Percentiles rank a stretch among this genome's conserved stretches.
Evolutionary conservation across 768 basidiomycete species (phyloP).

Genomic region (Jaapia argillacea): DNA sequence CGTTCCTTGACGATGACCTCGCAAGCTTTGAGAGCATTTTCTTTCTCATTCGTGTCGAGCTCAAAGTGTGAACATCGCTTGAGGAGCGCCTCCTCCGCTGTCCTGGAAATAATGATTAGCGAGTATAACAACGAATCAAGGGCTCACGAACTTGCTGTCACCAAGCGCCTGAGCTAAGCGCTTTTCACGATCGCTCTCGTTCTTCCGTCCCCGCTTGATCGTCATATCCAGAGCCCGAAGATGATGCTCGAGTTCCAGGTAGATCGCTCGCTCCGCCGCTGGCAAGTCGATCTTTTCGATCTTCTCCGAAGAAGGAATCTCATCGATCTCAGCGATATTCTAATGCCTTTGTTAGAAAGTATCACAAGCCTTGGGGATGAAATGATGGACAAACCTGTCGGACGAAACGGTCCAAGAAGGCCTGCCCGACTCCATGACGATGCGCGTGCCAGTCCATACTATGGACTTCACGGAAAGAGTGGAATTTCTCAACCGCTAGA

Average conservation of each 20-base stretch:
- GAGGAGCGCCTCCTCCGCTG: slow-evolving; percentile 86
- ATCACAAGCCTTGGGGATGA: neutral
- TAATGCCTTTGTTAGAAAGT: slow-evolving; percentile 20
- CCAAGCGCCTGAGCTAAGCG: slow-evolving; percentile 83
- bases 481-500: slow-evolving; percentile 85
- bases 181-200: slow-evolving; percentile 74
- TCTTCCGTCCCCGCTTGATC: slow-evolving; percentile 55
- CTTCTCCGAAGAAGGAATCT: slow-evolving; percentile 72
- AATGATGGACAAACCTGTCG: slow-evolving; percentile 51
- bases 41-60: slow-evolving; percentile 52
- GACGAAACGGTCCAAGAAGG: slow-evolving; percentile 73
- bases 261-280: slow-evolving; percentile 90
- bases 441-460: slow-evolving; percentile 89
- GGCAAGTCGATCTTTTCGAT: slow-evolving; percentile 64
- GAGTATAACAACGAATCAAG: neutral
- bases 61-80: slow-evolving; percentile 96
- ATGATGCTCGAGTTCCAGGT: slow-evolving; percentile 90
- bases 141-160: slow-evolving; percentile 49
- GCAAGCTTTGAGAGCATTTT: slow-evolving; percentile 85
- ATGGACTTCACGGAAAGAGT: slow-evolving; percentile 93
- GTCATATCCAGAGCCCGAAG: slow-evolving; percentile 85
- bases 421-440: slow-evolving; percentile 74
- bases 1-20: slow-evolving; percentile 85
- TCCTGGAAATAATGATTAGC: slow-evolving; percentile 28
- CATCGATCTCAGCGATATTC: slow-evolving; percentile 96